Percentiles rank a stretch among this genome's conserved stretches.
Evolutionary conservation across 176 grass and related monocot genomes (phyloP).

Genomic region (Dactylis glomerata): DNA sequence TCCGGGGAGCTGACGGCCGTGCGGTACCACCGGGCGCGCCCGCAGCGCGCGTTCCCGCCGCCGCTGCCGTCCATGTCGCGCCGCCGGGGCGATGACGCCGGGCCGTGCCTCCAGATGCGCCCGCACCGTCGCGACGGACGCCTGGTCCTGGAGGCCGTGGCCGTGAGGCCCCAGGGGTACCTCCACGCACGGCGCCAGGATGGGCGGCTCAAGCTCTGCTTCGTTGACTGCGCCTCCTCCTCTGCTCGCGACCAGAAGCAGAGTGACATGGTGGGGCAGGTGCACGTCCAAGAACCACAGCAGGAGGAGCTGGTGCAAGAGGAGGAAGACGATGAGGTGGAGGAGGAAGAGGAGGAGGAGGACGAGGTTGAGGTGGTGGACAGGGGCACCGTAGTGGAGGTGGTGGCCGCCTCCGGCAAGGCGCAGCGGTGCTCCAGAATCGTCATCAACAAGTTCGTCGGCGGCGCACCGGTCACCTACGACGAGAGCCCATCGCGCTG

Average conservation of each 20-base stretch:
- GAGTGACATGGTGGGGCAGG: not conserved
- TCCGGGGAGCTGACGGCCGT: constrained; percentile 13
- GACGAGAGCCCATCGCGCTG: not conserved
- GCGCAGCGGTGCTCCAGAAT: constrained; percentile 40
- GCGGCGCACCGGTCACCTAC: constrained; percentile 20
- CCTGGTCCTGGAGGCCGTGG: constrained; percentile 50
- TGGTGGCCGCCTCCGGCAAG: constrained; percentile 19
- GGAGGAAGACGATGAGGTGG: constrained; percentile 2
- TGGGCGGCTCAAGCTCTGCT: constrained; percentile 58
- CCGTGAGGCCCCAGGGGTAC: constrained; percentile 41
- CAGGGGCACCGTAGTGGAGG: constrained; percentile 56
- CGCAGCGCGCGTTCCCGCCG: constrained; percentile 45
- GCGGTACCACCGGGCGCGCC: constrained; percentile 46
- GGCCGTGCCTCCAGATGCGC: constrained; percentile 46
- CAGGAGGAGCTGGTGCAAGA: not conserved
- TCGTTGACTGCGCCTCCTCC: constrained; percentile 21
- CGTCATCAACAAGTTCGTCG: constrained; percentile 76
- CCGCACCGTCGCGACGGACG: constrained; percentile 50
- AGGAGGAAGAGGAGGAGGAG: constrained; percentile 31
- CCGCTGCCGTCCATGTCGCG: constrained; percentile 51
- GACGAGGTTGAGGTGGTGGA: constrained; percentile 69
- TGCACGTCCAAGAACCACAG: not conserved
- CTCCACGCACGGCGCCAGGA: constrained; percentile 47
- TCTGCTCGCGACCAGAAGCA: not conserved
- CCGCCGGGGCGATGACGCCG: constrained; percentile 6